Percentiles rank a stretch among this genome's conserved stretches.
Conservation (phyloP, 805 yeast genomes). For the Ogataea henricii region DNA sequence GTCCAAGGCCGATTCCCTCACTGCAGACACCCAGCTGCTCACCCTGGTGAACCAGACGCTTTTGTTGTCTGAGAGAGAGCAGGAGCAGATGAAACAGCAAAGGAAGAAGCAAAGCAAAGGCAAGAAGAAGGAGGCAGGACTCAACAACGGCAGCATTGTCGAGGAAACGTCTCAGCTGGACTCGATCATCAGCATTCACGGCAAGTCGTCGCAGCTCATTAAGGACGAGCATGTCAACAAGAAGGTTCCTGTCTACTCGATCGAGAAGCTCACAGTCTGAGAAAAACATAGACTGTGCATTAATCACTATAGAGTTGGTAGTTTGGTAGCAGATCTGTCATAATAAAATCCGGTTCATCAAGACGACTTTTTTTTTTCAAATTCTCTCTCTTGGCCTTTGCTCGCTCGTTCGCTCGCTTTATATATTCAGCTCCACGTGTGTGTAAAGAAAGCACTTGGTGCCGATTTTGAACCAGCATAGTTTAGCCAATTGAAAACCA, state of each 20-base stretch:
- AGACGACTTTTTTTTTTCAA: background rate
- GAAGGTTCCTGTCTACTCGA: constrained; percentile 55
- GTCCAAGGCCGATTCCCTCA: constrained; percentile 36
- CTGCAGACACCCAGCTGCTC: constrained; percentile 44
- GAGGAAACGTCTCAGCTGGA: constrained; percentile 29
- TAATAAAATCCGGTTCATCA: constrained; percentile 3
- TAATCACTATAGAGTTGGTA: background rate
- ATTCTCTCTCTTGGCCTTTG: background rate
- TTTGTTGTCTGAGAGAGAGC: constrained; percentile 24
- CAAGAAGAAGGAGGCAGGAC: constrained; percentile 33
- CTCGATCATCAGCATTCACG: constrained; percentile 27
- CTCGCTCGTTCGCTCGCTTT: background rate
- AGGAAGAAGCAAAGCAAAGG: constrained; percentile 20
- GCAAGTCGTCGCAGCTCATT: constrained; percentile 20
- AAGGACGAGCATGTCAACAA: constrained; percentile 38
- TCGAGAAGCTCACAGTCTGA: constrained; percentile 49
- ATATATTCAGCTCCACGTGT: too few relatives aligned
- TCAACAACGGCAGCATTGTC: constrained; percentile 30
- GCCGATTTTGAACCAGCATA: background rate
- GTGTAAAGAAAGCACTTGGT: too few relatives aligned
- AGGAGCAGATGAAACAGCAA: constrained; percentile 12
- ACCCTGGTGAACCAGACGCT: constrained; percentile 50
- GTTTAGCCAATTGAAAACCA: background rate
- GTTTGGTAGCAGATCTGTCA: constrained; percentile 5
- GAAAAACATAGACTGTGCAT: background rate